Evolutionary conservation across 2,329 filamentous ascomycete species (phyloP).

Genomic region (Epicoccum sorghinum): DNA sequence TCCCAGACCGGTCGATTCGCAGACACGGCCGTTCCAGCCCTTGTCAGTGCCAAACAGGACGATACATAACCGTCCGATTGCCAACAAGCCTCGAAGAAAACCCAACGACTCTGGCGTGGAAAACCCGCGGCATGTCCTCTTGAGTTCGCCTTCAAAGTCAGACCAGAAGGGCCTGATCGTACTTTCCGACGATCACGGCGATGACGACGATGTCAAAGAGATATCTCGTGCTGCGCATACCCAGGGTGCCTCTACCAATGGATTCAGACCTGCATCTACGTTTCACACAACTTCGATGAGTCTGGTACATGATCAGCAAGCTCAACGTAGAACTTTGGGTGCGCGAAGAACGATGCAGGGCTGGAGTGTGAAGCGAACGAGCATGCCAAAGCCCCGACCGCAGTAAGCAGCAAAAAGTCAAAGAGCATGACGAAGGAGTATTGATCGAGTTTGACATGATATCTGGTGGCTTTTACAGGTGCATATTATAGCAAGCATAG

Average conservation of each 20-base stretch:
- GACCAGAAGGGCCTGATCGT: slow-evolving; percentile 23
- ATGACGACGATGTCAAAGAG: slow-evolving; percentile 11
- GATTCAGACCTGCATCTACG: slow-evolving; percentile 48
- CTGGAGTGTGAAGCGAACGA: slow-evolving; percentile 52
- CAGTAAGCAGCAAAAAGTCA: neutral
- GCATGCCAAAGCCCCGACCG: slow-evolving; percentile 39
- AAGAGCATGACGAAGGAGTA: neutral
- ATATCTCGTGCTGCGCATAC: slow-evolving; percentile 19
- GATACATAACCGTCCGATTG: slow-evolving; percentile 41
- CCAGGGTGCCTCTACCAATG: slow-evolving; percentile 5
- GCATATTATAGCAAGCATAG: neutral
- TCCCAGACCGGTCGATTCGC: slow-evolving; percentile 17
- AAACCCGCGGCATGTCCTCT: slow-evolving; percentile 56
- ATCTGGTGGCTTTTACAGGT: neutral
- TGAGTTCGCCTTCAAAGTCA: slow-evolving; percentile 50
- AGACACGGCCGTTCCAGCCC: slow-evolving; percentile 28
- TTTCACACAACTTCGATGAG: slow-evolving; percentile 53
- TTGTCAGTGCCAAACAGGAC: slow-evolving; percentile 39
- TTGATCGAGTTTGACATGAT: neutral
- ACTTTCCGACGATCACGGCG: slow-evolving; percentile 5
- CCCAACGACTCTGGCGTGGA: slow-evolving; percentile 28
- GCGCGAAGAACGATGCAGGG: slow-evolving; percentile 58
- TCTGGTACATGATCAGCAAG: slow-evolving; percentile 31
- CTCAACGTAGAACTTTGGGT: slow-evolving; percentile 56
- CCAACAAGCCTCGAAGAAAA: slow-evolving; percentile 35